phyloP scores from a whole-genome alignment of 2,329 filamentous ascomycete species.

The Moelleriella libera region DNA sequence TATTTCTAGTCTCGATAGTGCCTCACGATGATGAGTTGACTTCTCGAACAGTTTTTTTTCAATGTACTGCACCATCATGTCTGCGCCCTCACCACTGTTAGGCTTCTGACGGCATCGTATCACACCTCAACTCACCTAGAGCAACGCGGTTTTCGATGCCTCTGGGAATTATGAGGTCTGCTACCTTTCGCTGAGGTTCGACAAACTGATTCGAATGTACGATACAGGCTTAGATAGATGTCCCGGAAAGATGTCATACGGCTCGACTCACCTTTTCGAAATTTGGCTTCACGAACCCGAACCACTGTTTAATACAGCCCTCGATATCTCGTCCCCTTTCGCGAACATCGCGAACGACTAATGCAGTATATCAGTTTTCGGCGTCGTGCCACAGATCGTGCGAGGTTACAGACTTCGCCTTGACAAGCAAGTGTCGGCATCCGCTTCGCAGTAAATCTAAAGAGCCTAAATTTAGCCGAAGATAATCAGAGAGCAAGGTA shows the following conservation, averaged over 20 bases:
- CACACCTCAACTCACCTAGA: conserved; percentile 41
- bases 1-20: conserved; percentile 61
- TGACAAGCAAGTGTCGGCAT: conserved; percentile 85
- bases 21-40: conserved; percentile 67
- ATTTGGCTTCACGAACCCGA: conserved; percentile 89
- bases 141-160: conserved; percentile 92
- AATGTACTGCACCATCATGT: conserved; percentile 90
- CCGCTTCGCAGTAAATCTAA: conserved; percentile 89
- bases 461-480: neutral
- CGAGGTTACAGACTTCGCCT: conserved; percentile 52
- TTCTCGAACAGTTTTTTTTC: conserved; percentile 77
- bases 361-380: conserved; percentile 3
- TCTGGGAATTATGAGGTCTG: conserved; percentile 89
- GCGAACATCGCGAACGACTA: conserved; percentile 74
- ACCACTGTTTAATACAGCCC: conserved; percentile 97
- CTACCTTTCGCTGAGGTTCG: conserved; percentile 77
- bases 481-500: neutral
- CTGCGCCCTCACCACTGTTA: conserved; percentile 23
- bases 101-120: neutral
- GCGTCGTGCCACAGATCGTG: neutral
- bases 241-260: neutral
- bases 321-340: conserved; percentile 85
- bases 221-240: neutral
- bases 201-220: conserved; percentile 45
- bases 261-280: conserved; percentile 55